Conservation (phyloP, 305 asterid species). For the Fraxinus baroniana region DNA sequence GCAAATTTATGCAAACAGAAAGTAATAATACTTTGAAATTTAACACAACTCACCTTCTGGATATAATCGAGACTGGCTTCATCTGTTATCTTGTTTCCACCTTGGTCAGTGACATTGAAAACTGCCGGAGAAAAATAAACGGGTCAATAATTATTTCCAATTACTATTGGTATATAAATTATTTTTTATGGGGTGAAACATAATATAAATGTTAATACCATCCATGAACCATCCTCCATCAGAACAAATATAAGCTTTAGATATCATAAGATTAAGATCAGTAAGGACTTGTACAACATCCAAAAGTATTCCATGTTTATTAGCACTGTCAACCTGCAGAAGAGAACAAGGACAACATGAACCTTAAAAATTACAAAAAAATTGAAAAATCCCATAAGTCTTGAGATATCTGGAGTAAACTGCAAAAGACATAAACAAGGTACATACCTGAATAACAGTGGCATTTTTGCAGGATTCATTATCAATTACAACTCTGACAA, state of each 20-base stretch:
- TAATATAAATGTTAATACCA: constrained; percentile 45
- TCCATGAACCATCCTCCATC: constrained; percentile 99
- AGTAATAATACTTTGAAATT: constrained; percentile 14
- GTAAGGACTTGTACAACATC: constrained; percentile 93
- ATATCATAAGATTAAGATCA: constrained; percentile 76
- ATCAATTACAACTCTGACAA: constrained; percentile 81
- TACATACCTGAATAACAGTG: constrained; percentile 69
- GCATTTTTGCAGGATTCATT: constrained; percentile 86
- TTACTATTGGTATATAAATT: neutral
- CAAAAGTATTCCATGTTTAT: constrained; percentile 84
- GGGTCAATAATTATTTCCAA: constrained; percentile 3
- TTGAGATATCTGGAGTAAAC: constrained; percentile 7
- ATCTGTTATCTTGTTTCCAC: constrained; percentile 79
- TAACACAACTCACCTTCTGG: constrained; percentile 57
- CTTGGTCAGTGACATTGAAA: constrained; percentile 84
- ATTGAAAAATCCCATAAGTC: neutral
- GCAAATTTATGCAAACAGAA: constrained; percentile 15
- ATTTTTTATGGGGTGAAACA: neutral
- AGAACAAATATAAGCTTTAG: constrained; percentile 85
- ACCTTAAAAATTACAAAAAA: neutral
- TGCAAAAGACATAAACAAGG: constrained; percentile 18
- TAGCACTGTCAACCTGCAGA: constrained; percentile 89
- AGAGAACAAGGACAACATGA: neutral
- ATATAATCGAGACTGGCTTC: constrained; percentile 73
- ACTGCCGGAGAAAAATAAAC: constrained; percentile 35